Evolutionary conservation across 441 rosid genomes (phyloP).

Genomic region (Aquilaria agallochum): DNA sequence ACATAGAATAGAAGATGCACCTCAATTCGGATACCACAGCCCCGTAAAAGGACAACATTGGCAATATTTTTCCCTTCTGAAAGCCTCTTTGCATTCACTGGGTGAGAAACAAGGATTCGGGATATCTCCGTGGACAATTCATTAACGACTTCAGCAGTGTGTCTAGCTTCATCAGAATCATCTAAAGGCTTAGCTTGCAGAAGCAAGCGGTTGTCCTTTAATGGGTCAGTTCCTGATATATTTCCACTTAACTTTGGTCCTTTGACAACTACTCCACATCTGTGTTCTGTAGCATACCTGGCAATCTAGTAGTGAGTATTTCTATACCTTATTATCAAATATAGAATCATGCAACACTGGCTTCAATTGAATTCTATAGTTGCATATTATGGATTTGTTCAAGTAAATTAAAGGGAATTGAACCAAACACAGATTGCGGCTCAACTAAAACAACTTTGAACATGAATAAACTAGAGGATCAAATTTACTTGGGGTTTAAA

Average conservation of each 20-base stretch:
- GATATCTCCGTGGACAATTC: slow-evolving; percentile 83
- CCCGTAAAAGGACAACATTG: slow-evolving; percentile 85
- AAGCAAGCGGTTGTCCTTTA: slow-evolving; percentile 84
- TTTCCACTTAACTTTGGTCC: slow-evolving; percentile 89
- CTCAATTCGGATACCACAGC: slow-evolving; percentile 95
- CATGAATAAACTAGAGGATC: too few relatives aligned
- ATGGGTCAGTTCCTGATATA: slow-evolving; percentile 96
- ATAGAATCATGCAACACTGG: too few relatives aligned
- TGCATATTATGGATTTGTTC: too few relatives aligned
- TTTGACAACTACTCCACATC: slow-evolving; percentile 96
- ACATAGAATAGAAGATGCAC: slow-evolving; percentile 24
- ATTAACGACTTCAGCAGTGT: slow-evolving; percentile 80
- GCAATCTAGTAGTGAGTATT: too few relatives aligned
- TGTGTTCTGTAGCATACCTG: slow-evolving; percentile 95
- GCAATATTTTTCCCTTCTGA: slow-evolving; percentile 83
- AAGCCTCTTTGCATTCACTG: slow-evolving; percentile 63
- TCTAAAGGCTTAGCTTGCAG: slow-evolving; percentile 76
- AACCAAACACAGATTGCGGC: too few relatives aligned
- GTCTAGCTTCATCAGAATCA: slow-evolving; percentile 78
- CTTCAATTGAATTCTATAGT: too few relatives aligned
- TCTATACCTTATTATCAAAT: too few relatives aligned
- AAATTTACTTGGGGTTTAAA: too few relatives aligned
- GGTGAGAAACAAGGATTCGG: slow-evolving; percentile 65
- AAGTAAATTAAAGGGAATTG: too few relatives aligned
- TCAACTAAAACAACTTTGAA: too few relatives aligned